A percentile compares a stretch with the other conserved stretches of the same genome.
Evolutionary conservation across 306 rosid genomes (phyloP).

Genomic region (Prunus campanulata): DNA sequence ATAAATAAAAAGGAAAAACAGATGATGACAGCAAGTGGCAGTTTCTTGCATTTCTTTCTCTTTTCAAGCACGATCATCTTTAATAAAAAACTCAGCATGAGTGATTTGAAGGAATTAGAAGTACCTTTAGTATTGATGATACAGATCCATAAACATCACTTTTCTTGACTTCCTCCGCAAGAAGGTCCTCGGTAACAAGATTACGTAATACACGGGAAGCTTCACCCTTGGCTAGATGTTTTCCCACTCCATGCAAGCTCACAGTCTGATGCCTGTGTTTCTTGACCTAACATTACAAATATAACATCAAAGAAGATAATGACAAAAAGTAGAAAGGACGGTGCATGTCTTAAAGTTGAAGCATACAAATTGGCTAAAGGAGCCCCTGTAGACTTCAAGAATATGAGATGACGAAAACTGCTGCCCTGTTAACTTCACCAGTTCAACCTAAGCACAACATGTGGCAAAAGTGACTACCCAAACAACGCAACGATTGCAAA

Average conservation of each 20-base stretch:
- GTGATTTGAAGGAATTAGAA: constrained; percentile 15
- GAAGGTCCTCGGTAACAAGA: constrained; percentile 77
- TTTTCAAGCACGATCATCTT: constrained; percentile 3
- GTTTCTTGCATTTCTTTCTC: constrained; percentile 13
- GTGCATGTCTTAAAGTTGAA: constrained; percentile 17
- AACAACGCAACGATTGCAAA: constrained; percentile 11
- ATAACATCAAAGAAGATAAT: constrained; percentile 17
- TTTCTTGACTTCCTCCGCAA: constrained; percentile 88
- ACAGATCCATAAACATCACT: constrained; percentile 89
- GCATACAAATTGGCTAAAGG: constrained; percentile 83
- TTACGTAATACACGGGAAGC: constrained; percentile 87
- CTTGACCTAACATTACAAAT: constrained; percentile 59
- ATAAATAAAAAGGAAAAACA: constrained; percentile 11
- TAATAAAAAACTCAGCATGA: constrained; percentile 6
- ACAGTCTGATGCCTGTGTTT: constrained; percentile 74
- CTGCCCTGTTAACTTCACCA: constrained; percentile 73
- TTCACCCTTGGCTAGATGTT: constrained; percentile 81
- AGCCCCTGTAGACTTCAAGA: constrained; percentile 90
- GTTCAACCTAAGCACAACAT: constrained; percentile 64
- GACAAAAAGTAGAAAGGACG: constrained; percentile 13
- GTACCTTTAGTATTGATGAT: constrained; percentile 84
- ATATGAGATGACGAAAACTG: constrained; percentile 81
- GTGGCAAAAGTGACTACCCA: constrained; percentile 22
- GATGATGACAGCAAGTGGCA: constrained; percentile 10
- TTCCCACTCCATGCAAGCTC: constrained; percentile 85